Conservation (phyloP, 169 alveolate species). For the Pseudocohnilembus persalinus region DNA sequence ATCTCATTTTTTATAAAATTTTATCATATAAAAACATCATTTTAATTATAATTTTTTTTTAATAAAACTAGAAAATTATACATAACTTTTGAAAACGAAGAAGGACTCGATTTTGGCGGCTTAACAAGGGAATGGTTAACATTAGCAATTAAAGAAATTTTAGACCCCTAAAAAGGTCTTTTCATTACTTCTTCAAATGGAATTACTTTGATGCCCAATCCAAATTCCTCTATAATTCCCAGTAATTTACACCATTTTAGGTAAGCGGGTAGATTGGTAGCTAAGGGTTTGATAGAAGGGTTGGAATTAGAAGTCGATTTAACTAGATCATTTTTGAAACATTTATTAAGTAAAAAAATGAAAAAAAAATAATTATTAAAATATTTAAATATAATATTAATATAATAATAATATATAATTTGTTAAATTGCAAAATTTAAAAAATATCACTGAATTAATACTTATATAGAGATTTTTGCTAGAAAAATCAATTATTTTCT, state of each 20-base stretch:
- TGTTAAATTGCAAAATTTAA: too few relatives aligned
- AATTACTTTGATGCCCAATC: slow-evolving; percentile 95
- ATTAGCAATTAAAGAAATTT: slow-evolving; percentile 95
- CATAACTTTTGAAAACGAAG: slow-evolving; percentile 96
- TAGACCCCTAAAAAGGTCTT: slow-evolving; percentile 97
- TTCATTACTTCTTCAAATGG: slow-evolving; percentile 82
- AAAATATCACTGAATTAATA: too few relatives aligned
- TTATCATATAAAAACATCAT: too few relatives aligned
- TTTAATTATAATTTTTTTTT: too few relatives aligned
- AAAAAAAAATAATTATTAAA: slow-evolving; percentile 90
- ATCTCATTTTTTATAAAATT: too few relatives aligned
- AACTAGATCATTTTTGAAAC: slow-evolving; percentile 97
- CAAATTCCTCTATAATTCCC: slow-evolving; percentile 91
- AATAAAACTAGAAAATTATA: slow-evolving; percentile 91
- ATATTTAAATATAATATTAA: too few relatives aligned
- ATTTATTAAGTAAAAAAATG: slow-evolving; percentile 93
- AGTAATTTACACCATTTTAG: slow-evolving; percentile 96
- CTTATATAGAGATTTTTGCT: too few relatives aligned
- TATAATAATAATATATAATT: too few relatives aligned
- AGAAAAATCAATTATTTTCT: too few relatives aligned
- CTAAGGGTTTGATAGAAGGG: slow-evolving; percentile 96
- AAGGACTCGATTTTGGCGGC: slow-evolving; percentile 99
- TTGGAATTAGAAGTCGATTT: slow-evolving; percentile 96
- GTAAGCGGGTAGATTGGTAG: slow-evolving; percentile 98
- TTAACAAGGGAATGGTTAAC: slow-evolving; percentile 98